Base-by-base conservation (phyloP, 179 eudicot species). In the Beta corolliflora region DNA sequence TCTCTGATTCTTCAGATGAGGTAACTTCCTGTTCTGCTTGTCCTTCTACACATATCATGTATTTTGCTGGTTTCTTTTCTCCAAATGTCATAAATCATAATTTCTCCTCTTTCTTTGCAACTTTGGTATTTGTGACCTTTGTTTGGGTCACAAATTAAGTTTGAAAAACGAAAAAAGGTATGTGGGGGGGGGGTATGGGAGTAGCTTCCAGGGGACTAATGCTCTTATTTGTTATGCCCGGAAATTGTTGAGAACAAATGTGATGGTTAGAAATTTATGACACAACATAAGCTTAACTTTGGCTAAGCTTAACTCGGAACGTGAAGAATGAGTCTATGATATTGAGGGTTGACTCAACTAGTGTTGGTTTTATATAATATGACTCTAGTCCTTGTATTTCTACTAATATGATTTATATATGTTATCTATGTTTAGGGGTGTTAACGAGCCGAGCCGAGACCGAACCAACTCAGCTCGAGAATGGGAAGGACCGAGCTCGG, bases 1-100 rank as follows among this genome's bases (percentile, higher is more conserved):
- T 92, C 31, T 90, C 95, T 64, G 97, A 94, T 89, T 89, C 92
- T 75, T 93, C 97, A 29, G 98, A 94, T 85, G 90, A 91, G 97
- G 98, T 94, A 91, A 77, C 14, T 73, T 66, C 76, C 73, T 85
- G 44, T 76, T 67, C 61, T 83, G 66, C 45, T 73, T 79, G 50
- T 23, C 31, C 19, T 71, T 75, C 31, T 60, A 19, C 70, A 77
- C 77, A 72, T 25, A 67, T n/a, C n/a, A 44, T 72, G 18, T 0
- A 12, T 10, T 52, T 72, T 50, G 59, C 41, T 46, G 16, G 25
- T 46, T 7, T 18, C 9, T 46, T 19, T 70, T 13, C 25, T 19
- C 55, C 5, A 45, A 70, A 2, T 19, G 3, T n/a, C 36, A 23
- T 63, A 63, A 23, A 18, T 19, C 8, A 15, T 45, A 9, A 8